Evolutionary conservation across 1,284 basidiomycete species (phyloP).

Genomic region (Fomitopsis pinicola): DNA sequence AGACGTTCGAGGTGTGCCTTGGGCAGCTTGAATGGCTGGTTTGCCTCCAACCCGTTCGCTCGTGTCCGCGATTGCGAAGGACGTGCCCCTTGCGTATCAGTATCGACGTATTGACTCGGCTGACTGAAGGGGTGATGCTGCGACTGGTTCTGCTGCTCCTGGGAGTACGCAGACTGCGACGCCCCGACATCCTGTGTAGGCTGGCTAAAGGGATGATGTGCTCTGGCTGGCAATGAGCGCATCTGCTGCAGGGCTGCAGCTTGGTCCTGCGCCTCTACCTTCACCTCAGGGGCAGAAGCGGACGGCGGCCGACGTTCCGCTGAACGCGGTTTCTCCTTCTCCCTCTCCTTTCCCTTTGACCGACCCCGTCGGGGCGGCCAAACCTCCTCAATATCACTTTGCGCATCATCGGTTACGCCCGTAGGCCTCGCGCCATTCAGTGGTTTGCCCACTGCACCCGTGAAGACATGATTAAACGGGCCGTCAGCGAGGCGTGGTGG

Average conservation of each 20-base stretch:
- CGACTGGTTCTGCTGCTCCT: background rate
- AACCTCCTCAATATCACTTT: slow-evolving; percentile 1
- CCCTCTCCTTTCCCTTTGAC: slow-evolving; percentile 14
- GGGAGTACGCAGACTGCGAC: background rate
- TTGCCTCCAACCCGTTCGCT: background rate
- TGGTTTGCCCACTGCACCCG: slow-evolving; percentile 13
- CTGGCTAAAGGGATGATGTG: slow-evolving; percentile 14
- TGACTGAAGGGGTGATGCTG: slow-evolving; percentile 21
- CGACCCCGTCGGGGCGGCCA: slow-evolving; percentile 9
- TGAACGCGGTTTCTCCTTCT: background rate
- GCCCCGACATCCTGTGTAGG: slow-evolving; percentile 1
- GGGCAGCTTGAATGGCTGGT: background rate
- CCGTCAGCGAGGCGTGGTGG: slow-evolving; percentile 22
- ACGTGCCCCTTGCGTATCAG: too few relatives aligned
- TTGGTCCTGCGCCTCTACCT: background rate
- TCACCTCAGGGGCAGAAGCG: background rate
- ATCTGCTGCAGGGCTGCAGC: background rate
- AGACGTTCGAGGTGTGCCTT: background rate
- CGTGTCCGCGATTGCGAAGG: too few relatives aligned
- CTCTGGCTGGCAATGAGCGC: background rate
- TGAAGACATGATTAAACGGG: slow-evolving; percentile 21
- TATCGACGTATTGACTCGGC: slow-evolving; percentile 6
- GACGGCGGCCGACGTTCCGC: background rate
- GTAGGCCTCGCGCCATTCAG: slow-evolving; percentile 5
- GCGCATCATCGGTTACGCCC: slow-evolving; percentile 8